Base-by-base conservation (phyloP, 2,329 filamentous ascomycete genomes). In the Fusarium sp. region DNA sequence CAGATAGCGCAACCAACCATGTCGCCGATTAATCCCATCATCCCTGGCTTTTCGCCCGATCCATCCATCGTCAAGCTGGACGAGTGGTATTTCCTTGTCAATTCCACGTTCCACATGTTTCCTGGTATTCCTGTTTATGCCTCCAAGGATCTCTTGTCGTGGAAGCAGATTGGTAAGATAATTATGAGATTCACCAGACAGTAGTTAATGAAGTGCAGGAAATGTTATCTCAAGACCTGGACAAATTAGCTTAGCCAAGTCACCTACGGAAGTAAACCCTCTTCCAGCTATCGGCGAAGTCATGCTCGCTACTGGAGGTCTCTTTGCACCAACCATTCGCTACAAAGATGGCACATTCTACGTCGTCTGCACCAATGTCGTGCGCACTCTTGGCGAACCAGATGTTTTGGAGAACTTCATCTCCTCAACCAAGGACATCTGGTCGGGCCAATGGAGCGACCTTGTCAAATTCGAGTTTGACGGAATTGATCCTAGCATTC, bases 41-140 rank as follows among this genome's bases (percentile, higher is more conserved):
- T 65, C 40, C 62, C 62, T 50, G 62, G 62, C 10, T 65, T 65
- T 15, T 65, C 62, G 10, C 60, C 62, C 6, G 62, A 65, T 42
- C 60, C 62, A 6, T 65, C 62, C 8, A 59, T 65, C 27, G 45
- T 59, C 34, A 65, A 65, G 30, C 40, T 65, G 2, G 52, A n/a
- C 12, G 60, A 65, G 14, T 65, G 62, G 62, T 59, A 65, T 42
- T 65, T 59, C 40, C 60, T 65, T 1, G 62, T 65, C 8, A 65
- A 59, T 47, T 65, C 62, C 30, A 65, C 62, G 6, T 65, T 65
- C 42, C 62, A 65, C 40, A 59, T 65, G 60, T 65, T 65, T 8
- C 62, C 62, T 25, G 60, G 62, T 2, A 51, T 65, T 27, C 62
- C 60, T 7, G 61, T 65, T 0, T 65, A 65, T 16, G 60, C 60